Evolutionary conservation across 2,329 filamentous ascomycete genomes (phyloP), one percentile per base, ranked within the genome.

Genomic region (Pseudogymnoascus pannorum): DNA sequence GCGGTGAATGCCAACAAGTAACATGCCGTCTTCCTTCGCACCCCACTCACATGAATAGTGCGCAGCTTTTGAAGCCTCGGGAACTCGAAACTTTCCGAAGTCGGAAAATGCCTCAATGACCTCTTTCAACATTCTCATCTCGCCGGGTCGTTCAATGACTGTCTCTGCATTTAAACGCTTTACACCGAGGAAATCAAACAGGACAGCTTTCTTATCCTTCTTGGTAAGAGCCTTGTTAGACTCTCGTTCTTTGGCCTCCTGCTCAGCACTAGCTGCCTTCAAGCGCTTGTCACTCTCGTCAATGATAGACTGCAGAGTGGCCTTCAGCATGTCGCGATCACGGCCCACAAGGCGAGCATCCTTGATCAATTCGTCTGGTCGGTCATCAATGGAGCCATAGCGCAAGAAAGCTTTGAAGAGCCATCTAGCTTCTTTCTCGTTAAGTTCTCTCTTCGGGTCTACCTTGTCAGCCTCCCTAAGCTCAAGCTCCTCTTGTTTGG

Each of bases 121-220:
- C 65, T 91, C 83, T 63, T 87, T 88, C 36, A 99, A 80, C 67
- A 97, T 85, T 62, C 87, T 88, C 79, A 97, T 88, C 70, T 97
- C 93, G 54, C 87, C 84, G 0, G 94, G 93, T 7, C 95, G 87
- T 68, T 97, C 93, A 9, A 96, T 85, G 60, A 97, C 89, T 0
- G 94, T 97, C 75, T 96, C 92, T 0, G 94, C 94, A 71, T 99
- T 99, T 70, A 97, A 84, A 68, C 96, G 92, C 75, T 96, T 96
- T 58, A 97, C 88, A 61, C 92, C 91, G 51, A 89, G 87, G 75
- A 92, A 96, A 72, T 97, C 92, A 69, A 99, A 97, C 48, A 99
- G 79, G 16, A 99, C 91, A 0, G 94, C 94, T 75, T 99, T 99
- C 75, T 91, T 91, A 72, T 99, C 94, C 74, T 99, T 99, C 78